Percentiles rank a stretch among this genome's conserved stretches.
Conservation (phyloP, 129 eudicot species). For the Artemisia annua region DNA sequence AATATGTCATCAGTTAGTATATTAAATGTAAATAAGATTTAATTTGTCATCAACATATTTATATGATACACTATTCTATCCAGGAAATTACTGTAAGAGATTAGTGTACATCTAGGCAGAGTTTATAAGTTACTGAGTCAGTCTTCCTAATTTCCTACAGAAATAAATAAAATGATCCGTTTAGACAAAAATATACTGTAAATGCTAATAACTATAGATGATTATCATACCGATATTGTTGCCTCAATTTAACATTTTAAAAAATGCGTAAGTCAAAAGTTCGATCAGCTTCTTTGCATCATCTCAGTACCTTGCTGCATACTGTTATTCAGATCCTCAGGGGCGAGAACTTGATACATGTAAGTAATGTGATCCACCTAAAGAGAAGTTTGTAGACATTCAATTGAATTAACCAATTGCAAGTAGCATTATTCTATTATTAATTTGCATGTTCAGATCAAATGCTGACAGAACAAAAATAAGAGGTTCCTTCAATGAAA, state of each 20-base stretch:
- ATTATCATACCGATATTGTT: constrained; percentile 58
- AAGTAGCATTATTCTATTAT: background rate
- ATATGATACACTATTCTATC: background rate
- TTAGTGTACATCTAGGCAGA: background rate
- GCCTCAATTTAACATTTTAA: constrained; percentile 73
- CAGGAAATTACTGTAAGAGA: background rate
- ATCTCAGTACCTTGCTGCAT: background rate
- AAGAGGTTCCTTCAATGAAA: background rate
- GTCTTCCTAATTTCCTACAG: background rate
- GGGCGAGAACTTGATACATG: background rate
- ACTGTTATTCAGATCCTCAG: background rate
- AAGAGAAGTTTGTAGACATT: background rate
- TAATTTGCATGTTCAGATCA: constrained; percentile 1
- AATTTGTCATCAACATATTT: background rate
- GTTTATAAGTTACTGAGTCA: background rate
- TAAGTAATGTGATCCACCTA: background rate
- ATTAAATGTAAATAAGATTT: background rate
- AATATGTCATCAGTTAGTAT: background rate
- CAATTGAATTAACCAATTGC: background rate
- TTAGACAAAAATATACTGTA: background rate
- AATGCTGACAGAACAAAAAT: background rate
- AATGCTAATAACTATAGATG: background rate
- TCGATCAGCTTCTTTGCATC: background rate
- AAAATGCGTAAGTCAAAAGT: background rate
- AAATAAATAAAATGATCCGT: background rate